phyloP scores from a whole-genome alignment of 2,329 filamentous ascomycete species.

The Diaporthe velutina region DNA sequence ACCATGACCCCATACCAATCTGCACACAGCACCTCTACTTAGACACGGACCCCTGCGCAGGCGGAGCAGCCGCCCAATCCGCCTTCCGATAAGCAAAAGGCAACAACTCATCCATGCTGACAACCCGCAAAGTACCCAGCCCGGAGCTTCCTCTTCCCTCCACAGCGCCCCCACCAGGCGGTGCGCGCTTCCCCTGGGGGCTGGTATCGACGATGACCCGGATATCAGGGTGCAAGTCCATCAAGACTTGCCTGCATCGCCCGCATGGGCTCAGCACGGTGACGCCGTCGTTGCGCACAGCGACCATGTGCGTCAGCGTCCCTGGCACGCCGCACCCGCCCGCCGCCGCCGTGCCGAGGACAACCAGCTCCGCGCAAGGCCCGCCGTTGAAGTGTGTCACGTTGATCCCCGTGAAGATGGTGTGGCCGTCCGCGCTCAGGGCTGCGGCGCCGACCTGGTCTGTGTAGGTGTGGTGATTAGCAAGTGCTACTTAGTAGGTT shows the following conservation, averaged over 20 bases:
- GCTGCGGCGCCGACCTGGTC: conserved; percentile 24
- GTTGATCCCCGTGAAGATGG: conserved; percentile 26
- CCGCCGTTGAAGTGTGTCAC: conserved; percentile 26
- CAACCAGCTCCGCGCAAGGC: conserved; percentile 16
- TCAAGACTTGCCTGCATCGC: conserved; percentile 5
- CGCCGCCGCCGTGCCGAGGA: background rate
- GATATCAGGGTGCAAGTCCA: conserved; percentile 15
- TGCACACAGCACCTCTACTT: background rate
- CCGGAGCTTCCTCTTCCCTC: background rate
- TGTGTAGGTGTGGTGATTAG: background rate
- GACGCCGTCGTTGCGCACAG: conserved; percentile 21
- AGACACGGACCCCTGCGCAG: background rate
- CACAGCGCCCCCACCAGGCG: background rate
- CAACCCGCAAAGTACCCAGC: background rate
- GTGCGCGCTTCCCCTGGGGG: background rate
- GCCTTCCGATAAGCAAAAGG: conserved; percentile 23
- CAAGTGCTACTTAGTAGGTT: background rate
- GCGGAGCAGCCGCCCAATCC: background rate
- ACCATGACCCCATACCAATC: background rate
- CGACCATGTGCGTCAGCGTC: background rate
- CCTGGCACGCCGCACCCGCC: background rate
- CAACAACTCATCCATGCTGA: conserved; percentile 1
- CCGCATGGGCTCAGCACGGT: conserved; percentile 15
- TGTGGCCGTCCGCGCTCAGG: conserved; percentile 27
- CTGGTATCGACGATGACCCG: background rate